Conservation (phyloP, 202 grass and related monocot genomes). For the Setaria viridis region DNA sequence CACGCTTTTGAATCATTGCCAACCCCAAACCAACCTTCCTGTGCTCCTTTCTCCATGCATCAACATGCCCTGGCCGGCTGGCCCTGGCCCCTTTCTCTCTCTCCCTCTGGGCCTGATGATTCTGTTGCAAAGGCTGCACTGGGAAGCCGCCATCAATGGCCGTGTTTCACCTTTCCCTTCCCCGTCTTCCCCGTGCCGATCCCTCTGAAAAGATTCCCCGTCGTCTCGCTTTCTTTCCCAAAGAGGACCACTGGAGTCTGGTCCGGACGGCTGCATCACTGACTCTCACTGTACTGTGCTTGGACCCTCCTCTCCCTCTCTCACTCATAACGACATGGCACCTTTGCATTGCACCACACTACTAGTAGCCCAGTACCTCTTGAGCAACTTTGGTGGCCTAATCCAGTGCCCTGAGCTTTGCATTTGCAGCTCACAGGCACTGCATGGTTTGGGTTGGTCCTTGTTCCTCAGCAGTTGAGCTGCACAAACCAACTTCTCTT, state of each 20-base stretch:
- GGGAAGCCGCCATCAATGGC: conserved; percentile 31
- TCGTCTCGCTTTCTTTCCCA: conserved; percentile 25
- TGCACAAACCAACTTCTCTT: background rate
- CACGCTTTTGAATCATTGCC: conserved; percentile 43
- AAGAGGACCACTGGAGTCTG: conserved; percentile 45
- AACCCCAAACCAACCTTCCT: conserved; percentile 35
- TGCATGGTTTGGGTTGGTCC: background rate
- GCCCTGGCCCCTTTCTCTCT: too few relatives aligned
- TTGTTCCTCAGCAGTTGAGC: conserved; percentile 15
- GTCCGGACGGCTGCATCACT: conserved; percentile 18
- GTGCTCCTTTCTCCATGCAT: background rate
- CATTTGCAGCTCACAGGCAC: conserved; percentile 7
- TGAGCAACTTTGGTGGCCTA: conserved; percentile 30
- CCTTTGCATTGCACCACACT: conserved; percentile 41
- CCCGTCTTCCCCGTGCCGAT: background rate
- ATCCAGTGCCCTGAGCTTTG: conserved; percentile 14
- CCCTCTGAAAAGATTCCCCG: conserved; percentile 41
- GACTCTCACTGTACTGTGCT: conserved; percentile 33
- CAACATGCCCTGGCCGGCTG: background rate
- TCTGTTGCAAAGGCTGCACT: conserved; percentile 45
- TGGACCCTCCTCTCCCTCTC: background rate
- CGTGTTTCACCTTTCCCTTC: conserved; percentile 38
- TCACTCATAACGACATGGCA: conserved; percentile 43
- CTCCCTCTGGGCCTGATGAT: conserved; percentile 25
- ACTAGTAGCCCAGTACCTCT: background rate